phyloP scores from a whole-genome alignment of 345 rosid species.

The Euclidium syriacum region DNA sequence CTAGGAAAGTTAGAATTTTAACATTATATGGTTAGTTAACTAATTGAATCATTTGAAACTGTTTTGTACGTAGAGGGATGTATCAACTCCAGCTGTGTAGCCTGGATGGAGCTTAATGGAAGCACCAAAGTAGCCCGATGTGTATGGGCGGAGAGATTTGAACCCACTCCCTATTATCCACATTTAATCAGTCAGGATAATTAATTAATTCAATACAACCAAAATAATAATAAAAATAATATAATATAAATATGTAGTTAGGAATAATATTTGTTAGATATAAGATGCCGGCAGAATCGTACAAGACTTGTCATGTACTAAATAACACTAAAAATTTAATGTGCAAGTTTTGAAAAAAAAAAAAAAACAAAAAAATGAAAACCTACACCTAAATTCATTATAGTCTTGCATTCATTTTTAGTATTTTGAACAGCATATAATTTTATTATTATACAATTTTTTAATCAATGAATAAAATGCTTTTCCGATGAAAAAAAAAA shows the following conservation, averaged over 20 bases:
- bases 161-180: constrained; percentile 78
- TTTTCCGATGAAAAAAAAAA: too few relatives aligned
- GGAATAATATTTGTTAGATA: not conserved
- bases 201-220: not conserved
- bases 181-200: not conserved
- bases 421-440: not conserved
- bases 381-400: not conserved
- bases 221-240: not conserved
- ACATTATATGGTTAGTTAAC: not conserved
- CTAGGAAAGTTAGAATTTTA: not conserved
- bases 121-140: constrained; percentile 81
- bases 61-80: constrained; percentile 63
- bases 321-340: not conserved
- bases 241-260: not conserved
- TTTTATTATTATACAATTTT: too few relatives aligned
- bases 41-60: not conserved
- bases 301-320: constrained; percentile 3
- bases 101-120: constrained; percentile 82
- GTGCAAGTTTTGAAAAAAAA: not conserved
- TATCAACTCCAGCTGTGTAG: constrained; percentile 90
- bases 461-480: too few relatives aligned
- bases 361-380: not conserved
- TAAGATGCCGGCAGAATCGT: constrained; percentile 10
- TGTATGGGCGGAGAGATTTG: constrained; percentile 62
- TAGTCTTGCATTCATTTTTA: not conserved